Base-by-base conservation (phyloP, 179 eudicot species). In the Heliamphora pulchella region DNA sequence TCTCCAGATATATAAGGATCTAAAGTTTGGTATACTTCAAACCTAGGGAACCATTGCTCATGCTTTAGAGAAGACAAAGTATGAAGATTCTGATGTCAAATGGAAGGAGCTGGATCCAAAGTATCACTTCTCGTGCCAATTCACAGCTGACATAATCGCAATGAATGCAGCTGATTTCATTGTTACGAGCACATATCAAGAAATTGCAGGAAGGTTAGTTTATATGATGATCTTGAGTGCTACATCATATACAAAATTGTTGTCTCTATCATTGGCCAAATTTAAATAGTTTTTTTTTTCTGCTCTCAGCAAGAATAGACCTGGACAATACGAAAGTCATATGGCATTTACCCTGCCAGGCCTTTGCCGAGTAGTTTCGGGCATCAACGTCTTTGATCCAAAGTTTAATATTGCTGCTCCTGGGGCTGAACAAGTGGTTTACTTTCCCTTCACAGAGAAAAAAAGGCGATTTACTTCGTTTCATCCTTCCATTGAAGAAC, bases 391-490 rank as follows among this genome's bases (percentile, higher is more conserved):
- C 46, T 95, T 95, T 53, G 95, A 95, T 85, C 93, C 98, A 3
- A 95, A 93, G 81, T 93, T 95, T 87, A 95, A 93, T 85, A 93
- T 95, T 39, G 97, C 93, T 79, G 85, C 98, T 22, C 98, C 98
- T 7, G 98, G 98, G 53, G 97, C 98, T 11, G 98, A 95, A 48
- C 85, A 89, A 78, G 86, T 93, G 5, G 85, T 93, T 80, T 95
- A 91, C 89, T 95, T 93, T 79, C 95, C 97, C 55, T 87, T 85
- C 89, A 85, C 96, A 0, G 97, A 91, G 59, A 91, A 89, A 75
- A 84, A 86, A 74, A 88, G 82, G 74, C 87, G 98, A 17, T 86
- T 93, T 66, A 85, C 89, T 4, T 67, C 89, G 41, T 93, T 90
- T 79, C 91, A 88, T 80, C 81, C 97, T 3, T 86, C 90, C 84